Percentiles rank a stretch among this genome's conserved stretches.
Evolutionary conservation across 2,329 filamentous ascomycete species (phyloP).

Genomic region (Aureobasidium sp.): DNA sequence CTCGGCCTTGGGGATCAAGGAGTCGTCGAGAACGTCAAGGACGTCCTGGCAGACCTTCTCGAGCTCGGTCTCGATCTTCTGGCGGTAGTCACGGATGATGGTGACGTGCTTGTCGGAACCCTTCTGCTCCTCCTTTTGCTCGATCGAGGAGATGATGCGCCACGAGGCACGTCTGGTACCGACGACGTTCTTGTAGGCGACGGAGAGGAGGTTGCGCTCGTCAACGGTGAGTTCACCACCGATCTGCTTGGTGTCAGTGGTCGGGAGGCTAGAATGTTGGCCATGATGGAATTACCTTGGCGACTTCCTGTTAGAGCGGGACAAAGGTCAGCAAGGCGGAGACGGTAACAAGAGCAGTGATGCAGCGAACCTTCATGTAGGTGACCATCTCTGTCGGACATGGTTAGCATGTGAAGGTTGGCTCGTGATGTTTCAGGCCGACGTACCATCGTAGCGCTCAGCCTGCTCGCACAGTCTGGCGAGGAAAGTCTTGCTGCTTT

Average conservation of each 20-base stretch:
- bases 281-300: slow-evolving; percentile 57
- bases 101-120: slow-evolving; percentile 89
- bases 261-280: not conserved
- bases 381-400: slow-evolving; percentile 74
- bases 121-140: slow-evolving; percentile 99
- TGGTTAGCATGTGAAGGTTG: slow-evolving; percentile 22
- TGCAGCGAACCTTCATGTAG: slow-evolving; percentile 81
- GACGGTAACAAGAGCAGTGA: not conserved
- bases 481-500: slow-evolving; percentile 93
- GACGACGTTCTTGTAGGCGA: slow-evolving; percentile 99
- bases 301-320: slow-evolving; percentile 64
- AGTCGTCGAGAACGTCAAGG: slow-evolving; percentile 86
- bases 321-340: slow-evolving; percentile 17
- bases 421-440: slow-evolving; percentile 17
- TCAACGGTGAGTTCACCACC: slow-evolving; percentile 62
- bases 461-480: slow-evolving; percentile 99
- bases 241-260: slow-evolving; percentile 39
- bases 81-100: slow-evolving; percentile 93
- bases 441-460: slow-evolving; percentile 93
- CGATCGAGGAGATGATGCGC: slow-evolving; percentile 99
- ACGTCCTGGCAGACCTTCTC: slow-evolving; percentile 98
- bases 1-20: slow-evolving; percentile 90
- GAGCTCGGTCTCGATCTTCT: slow-evolving; percentile 96
- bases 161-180: slow-evolving; percentile 96
- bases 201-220: slow-evolving; percentile 85